Percentiles rank a stretch among this genome's conserved stretches.
These are phyloP conservation scores for Rhodotorula sp. DNA, from an alignment of 1,284 basidiomycete species.

Conservation along the genomic window DNA sequence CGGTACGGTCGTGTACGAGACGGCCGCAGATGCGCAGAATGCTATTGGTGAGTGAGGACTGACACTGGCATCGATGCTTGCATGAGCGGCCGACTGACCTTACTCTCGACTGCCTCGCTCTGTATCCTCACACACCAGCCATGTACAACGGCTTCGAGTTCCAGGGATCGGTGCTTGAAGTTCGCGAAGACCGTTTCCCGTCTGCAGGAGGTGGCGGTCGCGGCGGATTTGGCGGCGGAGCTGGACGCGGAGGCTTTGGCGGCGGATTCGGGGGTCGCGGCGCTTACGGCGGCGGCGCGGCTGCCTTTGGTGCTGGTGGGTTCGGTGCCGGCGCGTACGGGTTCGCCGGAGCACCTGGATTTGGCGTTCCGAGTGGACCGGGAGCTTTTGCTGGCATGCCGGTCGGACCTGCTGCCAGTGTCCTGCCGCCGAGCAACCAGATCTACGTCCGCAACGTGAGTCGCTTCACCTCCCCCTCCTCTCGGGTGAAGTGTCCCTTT, in stretches of 20 bases:
- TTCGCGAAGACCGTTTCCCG: slow-evolving; percentile 85
- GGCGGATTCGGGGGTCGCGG: slow-evolving; percentile 22
- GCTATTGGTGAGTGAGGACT: slow-evolving; percentile 69
- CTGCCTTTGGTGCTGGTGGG: slow-evolving; percentile 41
- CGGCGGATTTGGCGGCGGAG: slow-evolving; percentile 54
- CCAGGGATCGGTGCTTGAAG: slow-evolving; percentile 88
- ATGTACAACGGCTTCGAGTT: slow-evolving; percentile 95
- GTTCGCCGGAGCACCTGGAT: neutral
- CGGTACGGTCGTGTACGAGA: slow-evolving; percentile 88
- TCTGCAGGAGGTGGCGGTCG: slow-evolving; percentile 88
- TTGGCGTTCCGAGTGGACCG: neutral
- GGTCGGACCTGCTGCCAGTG: slow-evolving; percentile 31
- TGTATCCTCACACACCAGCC: slow-evolving; percentile 52
- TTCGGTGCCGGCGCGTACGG: slow-evolving; percentile 1
- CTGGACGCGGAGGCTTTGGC: slow-evolving; percentile 22
- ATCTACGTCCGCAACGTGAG: slow-evolving; percentile 96
- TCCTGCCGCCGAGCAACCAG: slow-evolving; percentile 82
- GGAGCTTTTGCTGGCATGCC: slow-evolving; percentile 39
- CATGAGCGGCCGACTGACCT: neutral
- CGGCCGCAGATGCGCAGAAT: slow-evolving; percentile 79
- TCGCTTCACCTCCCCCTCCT: slow-evolving; percentile 38
- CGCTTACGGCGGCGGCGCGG: slow-evolving; percentile 46
- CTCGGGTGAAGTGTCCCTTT: too few species aligned
- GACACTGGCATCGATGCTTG: too few species aligned
- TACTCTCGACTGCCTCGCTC: too few species aligned